Evolutionary conservation across 768 basidiomycete genomes (phyloP).

Genomic region (Mycena latifolia): DNA sequence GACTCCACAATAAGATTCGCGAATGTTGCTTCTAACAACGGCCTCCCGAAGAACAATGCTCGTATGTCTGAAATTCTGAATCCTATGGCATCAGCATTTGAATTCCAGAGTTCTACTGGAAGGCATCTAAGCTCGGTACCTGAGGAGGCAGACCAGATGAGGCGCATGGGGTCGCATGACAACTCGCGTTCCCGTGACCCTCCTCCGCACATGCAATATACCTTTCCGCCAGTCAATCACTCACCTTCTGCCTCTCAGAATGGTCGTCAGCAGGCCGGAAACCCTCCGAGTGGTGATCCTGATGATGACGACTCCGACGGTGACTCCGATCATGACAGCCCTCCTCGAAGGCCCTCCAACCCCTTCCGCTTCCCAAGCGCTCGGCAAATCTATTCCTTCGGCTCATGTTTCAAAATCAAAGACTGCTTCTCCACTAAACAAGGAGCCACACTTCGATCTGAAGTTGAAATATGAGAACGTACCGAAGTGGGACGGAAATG

Average conservation of each 20-base stretch:
- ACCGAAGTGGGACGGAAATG: conserved; percentile 48
- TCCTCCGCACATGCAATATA: neutral
- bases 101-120: neutral
- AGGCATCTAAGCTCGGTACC: neutral
- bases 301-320: neutral
- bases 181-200: neutral
- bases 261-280: neutral
- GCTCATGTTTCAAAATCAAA: no score
- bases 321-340: neutral
- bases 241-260: neutral
- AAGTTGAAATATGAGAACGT: conserved; percentile 46
- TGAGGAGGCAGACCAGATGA: conserved; percentile 40
- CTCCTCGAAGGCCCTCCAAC: no score
- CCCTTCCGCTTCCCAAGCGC: no score
- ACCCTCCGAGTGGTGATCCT: neutral
- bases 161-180: conserved; percentile 8
- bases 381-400: no score
- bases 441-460: conserved; percentile 45
- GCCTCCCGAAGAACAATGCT: neutral
- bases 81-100: neutral
- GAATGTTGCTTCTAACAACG: neutral
- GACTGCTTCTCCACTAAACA: no score
- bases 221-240: neutral
- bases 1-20: neutral
- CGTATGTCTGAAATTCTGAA: conserved; percentile 4